Conservation (phyloP, 2,329 filamentous ascomycete genomes). For the Penicillium sp. region DNA sequence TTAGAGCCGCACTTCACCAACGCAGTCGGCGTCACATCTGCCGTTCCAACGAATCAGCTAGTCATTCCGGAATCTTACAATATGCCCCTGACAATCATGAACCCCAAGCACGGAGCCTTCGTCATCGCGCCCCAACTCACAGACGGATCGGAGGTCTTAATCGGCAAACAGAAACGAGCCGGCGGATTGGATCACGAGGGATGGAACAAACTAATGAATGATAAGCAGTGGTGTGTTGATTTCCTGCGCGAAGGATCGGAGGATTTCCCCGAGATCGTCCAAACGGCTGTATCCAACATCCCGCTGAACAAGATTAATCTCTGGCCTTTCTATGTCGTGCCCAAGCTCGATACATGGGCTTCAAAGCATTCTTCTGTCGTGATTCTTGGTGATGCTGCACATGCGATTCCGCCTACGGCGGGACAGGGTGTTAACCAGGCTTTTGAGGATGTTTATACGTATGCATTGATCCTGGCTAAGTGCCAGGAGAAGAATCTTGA, state of each 20-base stretch:
- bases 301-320: conserved; percentile 42
- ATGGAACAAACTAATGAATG: conserved; percentile 43
- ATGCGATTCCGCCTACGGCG: conserved; percentile 61
- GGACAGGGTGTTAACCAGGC: conserved; percentile 60
- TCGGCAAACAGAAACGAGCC: conserved; percentile 47
- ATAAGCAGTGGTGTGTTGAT: conserved; percentile 42
- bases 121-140: conserved; percentile 50
- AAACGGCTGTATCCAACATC: conserved; percentile 38
- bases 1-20: conserved; percentile 52
- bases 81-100: conserved; percentile 47
- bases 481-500: conserved; percentile 19
- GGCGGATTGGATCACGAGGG: conserved; percentile 40
- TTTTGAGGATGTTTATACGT: conserved; percentile 53
- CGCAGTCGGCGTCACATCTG: conserved; percentile 44
- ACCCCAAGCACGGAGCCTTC: conserved; percentile 47
- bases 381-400: conserved; percentile 61
- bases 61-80: conserved; percentile 35
- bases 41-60: conserved; percentile 40
- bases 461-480: conserved; percentile 43
- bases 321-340: conserved; percentile 53
- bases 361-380: conserved; percentile 41
- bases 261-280: conserved; percentile 38
- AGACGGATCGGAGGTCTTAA: conserved; percentile 51
- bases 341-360: conserved; percentile 48
- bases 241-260: conserved; percentile 37